Percentiles rank a stretch among this genome's conserved stretches.
Conservation (phyloP, 1,284 basidiomycete genomes). For the Agroathelia rolfsii region DNA sequence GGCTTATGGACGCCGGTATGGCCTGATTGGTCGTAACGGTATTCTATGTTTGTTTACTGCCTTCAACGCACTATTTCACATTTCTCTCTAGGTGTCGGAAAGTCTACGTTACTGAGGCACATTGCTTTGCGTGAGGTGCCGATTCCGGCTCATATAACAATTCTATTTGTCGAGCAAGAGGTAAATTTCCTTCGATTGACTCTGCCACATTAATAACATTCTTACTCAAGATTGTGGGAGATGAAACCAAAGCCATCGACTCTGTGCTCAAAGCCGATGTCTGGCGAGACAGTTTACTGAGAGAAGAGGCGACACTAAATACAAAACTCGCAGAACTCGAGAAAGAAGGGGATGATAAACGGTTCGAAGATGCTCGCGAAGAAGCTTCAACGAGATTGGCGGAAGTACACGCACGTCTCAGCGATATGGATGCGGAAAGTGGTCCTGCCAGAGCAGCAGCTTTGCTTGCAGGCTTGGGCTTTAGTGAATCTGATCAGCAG, state of each 20-base stretch:
- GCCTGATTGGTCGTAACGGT: constrained; percentile 78
- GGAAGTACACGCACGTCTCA: constrained; percentile 83
- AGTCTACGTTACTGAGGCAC: constrained; percentile 93
- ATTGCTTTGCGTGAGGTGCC: constrained; percentile 94
- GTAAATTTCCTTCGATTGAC: constrained; percentile 28
- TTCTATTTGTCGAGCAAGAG: constrained; percentile 98
- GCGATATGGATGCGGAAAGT: constrained; percentile 97
- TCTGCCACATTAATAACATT: too few species aligned
- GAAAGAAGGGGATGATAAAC: constrained; percentile 61
- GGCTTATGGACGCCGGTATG: constrained; percentile 83
- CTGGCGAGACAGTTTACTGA: constrained; percentile 85
- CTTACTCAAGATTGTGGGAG: constrained; percentile 65
- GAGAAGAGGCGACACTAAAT: constrained; percentile 74
- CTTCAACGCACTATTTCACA: constrained; percentile 4
- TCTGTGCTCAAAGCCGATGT: constrained; percentile 96
- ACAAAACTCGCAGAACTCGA: constrained; percentile 66
- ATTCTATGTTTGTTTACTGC: background rate
- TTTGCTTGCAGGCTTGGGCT: constrained; percentile 84
- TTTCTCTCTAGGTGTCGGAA: constrained; percentile 73
- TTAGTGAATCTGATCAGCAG: constrained; percentile 81
- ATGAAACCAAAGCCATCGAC: constrained; percentile 87
- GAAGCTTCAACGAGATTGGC: constrained; percentile 81
- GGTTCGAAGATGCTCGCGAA: constrained; percentile 75
- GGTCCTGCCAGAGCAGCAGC: constrained; percentile 90
- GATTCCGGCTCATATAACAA: constrained; percentile 89